Evolutionary conservation across 1,284 basidiomycete genomes (phyloP), one percentile per base, ranked within the genome.

Genomic region (Lignosus rhinocerotis): DNA sequence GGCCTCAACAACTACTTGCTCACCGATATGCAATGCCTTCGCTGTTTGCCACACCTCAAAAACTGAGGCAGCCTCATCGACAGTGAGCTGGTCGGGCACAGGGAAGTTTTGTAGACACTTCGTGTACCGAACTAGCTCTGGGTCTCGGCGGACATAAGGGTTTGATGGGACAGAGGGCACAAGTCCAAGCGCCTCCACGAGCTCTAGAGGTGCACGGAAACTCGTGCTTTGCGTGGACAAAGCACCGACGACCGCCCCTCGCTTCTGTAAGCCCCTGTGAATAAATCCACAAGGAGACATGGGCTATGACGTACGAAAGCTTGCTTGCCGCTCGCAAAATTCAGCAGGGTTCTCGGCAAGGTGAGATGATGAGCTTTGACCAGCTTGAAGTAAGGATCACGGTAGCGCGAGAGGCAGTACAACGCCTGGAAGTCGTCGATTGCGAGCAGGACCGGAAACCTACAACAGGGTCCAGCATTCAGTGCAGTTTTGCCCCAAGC

Each of bases 361-460:
- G 90, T 89, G 3, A 98, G 80, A 69, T 96, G 89, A 69, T 90
- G 94, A 0, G 92, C 75, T 64, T 90, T 85, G 56, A 98, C 84
- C 6, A 76, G 68, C 10, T 80, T 76, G 72, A 87, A 95, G 54
- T 90, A 87, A 1, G 93, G 90, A 58, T 94, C 87, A 42, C 87
- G 84, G 77, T 97, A 98, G 41, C 39, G 36, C 17, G 78, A 72
- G 0, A 88, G 84, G 67, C 82, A 78, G 71, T 93, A 96, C 34
- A 97, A 76, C 0, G 90, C 81, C 70, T 97, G 94, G 66, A 90
- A 85, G 65, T 96, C 93, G 68, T 98, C 96, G 0, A 97, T 75
- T 0, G 93, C 94, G 31, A 96, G 75, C 6, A 98, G 73, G 1
- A 97, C 88, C 0, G 95, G 92, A 70, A 78, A 72, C 52, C 80